A percentile compares a stretch with the other conserved stretches of the same genome.
These are phyloP conservation scores for Hypoxylon trugodes DNA, from an alignment of 495 filamentous ascomycete species.

Conservation along the genomic window DNA sequence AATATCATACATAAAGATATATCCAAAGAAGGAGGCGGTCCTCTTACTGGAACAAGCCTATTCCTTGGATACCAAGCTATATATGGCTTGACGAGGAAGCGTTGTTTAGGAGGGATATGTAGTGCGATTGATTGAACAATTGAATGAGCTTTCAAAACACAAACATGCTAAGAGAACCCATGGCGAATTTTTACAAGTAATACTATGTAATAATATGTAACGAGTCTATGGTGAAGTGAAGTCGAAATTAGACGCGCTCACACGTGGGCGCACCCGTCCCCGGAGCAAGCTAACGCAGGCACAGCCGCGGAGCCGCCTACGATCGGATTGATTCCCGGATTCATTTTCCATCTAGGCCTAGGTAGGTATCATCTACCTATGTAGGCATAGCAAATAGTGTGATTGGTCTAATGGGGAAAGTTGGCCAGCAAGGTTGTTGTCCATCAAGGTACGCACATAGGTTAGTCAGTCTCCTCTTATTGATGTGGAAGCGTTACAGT, in stretches of 20 bases:
- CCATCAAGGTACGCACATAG: constrained; percentile 23
- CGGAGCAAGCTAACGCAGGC: constrained; percentile 31
- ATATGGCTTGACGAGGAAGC: no score
- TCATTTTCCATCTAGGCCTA: constrained; percentile 2
- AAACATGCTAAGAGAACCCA: neutral
- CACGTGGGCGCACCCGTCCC: constrained; percentile 26
- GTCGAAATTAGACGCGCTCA: constrained; percentile 21
- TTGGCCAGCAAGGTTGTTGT: constrained; percentile 35
- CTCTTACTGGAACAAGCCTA: no score
- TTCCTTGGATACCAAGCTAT: no score
- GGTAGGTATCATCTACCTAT: neutral
- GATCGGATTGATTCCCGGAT: neutral
- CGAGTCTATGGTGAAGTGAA: constrained; percentile 13
- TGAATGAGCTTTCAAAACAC: no score
- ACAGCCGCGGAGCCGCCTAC: constrained; percentile 15
- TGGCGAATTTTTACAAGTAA: neutral
- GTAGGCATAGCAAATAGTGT: constrained; percentile 1
- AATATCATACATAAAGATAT: no score
- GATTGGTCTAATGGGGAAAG: constrained; percentile 27
- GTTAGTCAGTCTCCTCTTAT: neutral
- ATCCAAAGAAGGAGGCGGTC: no score
- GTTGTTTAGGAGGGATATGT: no score
- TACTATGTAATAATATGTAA: neutral
- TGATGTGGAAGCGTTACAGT: constrained; percentile 1
- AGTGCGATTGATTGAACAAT: no score